These are phyloP conservation scores for Pseudotulostoma volvatum DNA, from an alignment of 495 filamentous ascomycete species.

Conservation along the genomic window DNA sequence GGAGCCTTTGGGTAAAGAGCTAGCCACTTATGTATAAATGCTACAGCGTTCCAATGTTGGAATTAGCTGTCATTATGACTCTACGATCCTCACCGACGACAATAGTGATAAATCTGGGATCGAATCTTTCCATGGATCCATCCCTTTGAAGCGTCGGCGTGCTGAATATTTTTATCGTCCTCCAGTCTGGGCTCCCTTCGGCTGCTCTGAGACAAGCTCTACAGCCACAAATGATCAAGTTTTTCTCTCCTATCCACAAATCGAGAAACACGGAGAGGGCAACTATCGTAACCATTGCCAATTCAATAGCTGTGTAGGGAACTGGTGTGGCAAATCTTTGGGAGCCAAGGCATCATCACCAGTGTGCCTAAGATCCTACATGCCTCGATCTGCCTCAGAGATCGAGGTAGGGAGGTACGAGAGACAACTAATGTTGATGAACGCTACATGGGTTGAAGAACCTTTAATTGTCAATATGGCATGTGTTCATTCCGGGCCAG, in stretches of 20 bases:
- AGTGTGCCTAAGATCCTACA: not conserved
- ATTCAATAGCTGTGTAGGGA: slow-evolving; percentile 1
- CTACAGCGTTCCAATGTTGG: too few relatives aligned
- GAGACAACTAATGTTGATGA: not conserved
- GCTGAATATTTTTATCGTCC: slow-evolving; percentile 18
- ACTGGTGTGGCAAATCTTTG: slow-evolving; percentile 2
- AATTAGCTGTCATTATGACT: too few relatives aligned
- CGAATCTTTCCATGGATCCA: not conserved
- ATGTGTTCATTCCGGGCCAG: too few relatives aligned
- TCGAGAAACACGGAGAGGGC: slow-evolving; percentile 1
- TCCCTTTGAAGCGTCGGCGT: slow-evolving; percentile 10
- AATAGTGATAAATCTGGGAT: not conserved
- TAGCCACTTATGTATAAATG: too few relatives aligned
- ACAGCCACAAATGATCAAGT: not conserved
- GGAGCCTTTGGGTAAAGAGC: too few relatives aligned
- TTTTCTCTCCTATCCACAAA: slow-evolving; percentile 1
- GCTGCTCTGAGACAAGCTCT: not conserved
- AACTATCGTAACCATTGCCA: slow-evolving; percentile 5
- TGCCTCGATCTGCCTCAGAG: not conserved
- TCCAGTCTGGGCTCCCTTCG: slow-evolving; percentile 12
- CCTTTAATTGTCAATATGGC: slow-evolving; percentile 3
- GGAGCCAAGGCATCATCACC: not conserved
- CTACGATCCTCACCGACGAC: too few relatives aligned
- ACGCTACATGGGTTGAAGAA: slow-evolving; percentile 5
- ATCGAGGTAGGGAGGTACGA: not conserved